Conservation (phyloP, 441 rosid genomes). For the Eutrema salsugineum region DNA sequence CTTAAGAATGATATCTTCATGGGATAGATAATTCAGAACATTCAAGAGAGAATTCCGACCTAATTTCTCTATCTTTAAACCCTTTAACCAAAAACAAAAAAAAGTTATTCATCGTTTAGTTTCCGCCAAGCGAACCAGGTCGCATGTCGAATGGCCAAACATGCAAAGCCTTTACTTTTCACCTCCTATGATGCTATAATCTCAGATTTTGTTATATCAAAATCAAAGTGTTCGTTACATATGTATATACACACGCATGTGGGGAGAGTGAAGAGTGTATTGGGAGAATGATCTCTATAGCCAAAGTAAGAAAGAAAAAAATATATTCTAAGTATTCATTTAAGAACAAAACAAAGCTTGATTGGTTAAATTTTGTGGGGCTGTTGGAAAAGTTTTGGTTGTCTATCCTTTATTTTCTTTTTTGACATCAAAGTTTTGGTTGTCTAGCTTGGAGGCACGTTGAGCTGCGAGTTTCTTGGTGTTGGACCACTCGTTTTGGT, state of each 20-base stretch:
- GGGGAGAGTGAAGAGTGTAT: background rate
- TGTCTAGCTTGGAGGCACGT: background rate
- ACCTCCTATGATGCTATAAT: background rate
- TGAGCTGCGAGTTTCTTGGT: conserved; percentile 12
- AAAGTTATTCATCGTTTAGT: too few relatives aligned
- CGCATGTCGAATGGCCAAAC: background rate
- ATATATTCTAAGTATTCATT: too few relatives aligned
- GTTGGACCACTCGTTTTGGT: conserved; percentile 12
- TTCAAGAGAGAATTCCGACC: background rate
- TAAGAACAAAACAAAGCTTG: background rate
- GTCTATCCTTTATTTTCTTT: too few relatives aligned
- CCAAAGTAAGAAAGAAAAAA: background rate
- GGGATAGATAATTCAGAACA: background rate
- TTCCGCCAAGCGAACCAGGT: background rate
- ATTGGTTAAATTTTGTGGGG: background rate
- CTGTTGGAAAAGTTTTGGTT: background rate
- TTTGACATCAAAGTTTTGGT: background rate
- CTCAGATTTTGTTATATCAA: background rate
- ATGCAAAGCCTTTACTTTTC: too few relatives aligned
- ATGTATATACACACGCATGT: background rate
- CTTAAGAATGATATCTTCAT: background rate
- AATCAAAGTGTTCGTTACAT: background rate
- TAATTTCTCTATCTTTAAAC: background rate
- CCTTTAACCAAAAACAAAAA: too few relatives aligned
- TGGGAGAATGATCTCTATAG: background rate